Percentiles rank a stretch among this genome's conserved stretches.
Evolutionary conservation across 805 yeast species (phyloP).

Genomic region (Candida silvicultrix): DNA sequence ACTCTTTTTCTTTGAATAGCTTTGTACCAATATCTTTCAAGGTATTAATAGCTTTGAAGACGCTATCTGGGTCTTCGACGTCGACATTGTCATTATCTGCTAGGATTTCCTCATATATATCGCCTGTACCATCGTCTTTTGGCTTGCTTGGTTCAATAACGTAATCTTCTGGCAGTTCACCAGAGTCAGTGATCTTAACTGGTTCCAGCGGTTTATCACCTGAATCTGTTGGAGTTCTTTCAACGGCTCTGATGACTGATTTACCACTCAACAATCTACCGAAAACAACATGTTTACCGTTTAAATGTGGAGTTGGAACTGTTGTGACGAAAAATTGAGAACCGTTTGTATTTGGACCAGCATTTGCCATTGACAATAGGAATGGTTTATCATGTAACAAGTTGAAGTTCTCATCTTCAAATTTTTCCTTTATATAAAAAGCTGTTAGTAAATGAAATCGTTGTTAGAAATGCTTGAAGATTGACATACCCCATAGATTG

Average conservation of each 20-base stretch:
- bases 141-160: conserved; percentile 36
- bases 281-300: conserved; percentile 94
- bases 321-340: conserved; percentile 95
- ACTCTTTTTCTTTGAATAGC: conserved; percentile 60
- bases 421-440: conserved; percentile 32
- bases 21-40: conserved; percentile 77
- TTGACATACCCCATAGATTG: conserved; percentile 66
- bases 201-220: conserved; percentile 68
- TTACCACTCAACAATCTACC: conserved; percentile 85
- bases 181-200: conserved; percentile 73
- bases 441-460: neutral
- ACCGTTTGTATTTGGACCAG: conserved; percentile 94
- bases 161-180: conserved; percentile 62
- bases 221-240: conserved; percentile 56
- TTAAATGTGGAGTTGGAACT: conserved; percentile 87
- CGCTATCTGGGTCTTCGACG: conserved; percentile 52
- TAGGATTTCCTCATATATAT: conserved; percentile 66
- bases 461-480: too few relatives aligned
- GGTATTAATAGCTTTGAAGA: conserved; percentile 54
- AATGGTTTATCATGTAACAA: conserved; percentile 78
- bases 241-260: conserved; percentile 72
- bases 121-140: conserved; percentile 78
- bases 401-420: conserved; percentile 85
- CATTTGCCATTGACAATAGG: conserved; percentile 92
- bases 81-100: conserved; percentile 70